Evolutionary conservation across 1,284 basidiomycete species (phyloP).

Genomic region (Marasmius tenuissimus): DNA sequence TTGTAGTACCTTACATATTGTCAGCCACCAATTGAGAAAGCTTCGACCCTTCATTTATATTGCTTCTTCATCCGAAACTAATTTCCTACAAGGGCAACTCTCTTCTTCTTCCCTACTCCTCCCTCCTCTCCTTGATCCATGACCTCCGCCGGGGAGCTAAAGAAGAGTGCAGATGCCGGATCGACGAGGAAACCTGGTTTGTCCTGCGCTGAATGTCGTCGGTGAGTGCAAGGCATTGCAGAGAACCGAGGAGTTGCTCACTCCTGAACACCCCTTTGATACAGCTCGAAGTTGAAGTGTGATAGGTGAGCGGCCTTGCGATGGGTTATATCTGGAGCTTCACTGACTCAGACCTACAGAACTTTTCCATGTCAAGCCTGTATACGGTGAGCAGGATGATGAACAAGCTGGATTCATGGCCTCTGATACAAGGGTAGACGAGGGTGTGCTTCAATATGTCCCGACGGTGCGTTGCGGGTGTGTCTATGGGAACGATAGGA

Average conservation of each 20-base stretch:
- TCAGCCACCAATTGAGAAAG: no score
- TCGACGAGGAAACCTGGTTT: slow-evolving; percentile 27
- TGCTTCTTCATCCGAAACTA: no score
- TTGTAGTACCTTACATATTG: no score
- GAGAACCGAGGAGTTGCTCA: background rate
- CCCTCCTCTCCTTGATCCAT: background rate
- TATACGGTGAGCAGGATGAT: slow-evolving; percentile 29
- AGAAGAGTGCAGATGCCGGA: background rate
- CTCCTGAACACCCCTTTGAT: background rate
- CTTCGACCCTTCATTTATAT: no score
- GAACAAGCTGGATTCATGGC: background rate
- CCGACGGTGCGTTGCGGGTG: slow-evolving; percentile 34
- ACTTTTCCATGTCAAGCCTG: slow-evolving; percentile 54
- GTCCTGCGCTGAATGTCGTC: slow-evolving; percentile 53
- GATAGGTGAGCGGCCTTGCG: slow-evolving; percentile 36
- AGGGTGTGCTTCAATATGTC: slow-evolving; percentile 53
- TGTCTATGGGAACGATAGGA: background rate
- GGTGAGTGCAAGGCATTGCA: slow-evolving; percentile 28
- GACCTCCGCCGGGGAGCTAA: background rate
- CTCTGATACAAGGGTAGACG: slow-evolving; percentile 28
- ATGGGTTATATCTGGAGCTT: background rate
- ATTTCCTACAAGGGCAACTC: no score
- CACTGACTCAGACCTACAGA: slow-evolving; percentile 23
- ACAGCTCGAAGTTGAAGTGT: slow-evolving; percentile 54
- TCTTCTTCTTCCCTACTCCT: no score